These are phyloP conservation scores for Xylariaceae sp. DNA, from an alignment of 2,329 filamentous ascomycete genomes.

Conservation along the genomic window DNA sequence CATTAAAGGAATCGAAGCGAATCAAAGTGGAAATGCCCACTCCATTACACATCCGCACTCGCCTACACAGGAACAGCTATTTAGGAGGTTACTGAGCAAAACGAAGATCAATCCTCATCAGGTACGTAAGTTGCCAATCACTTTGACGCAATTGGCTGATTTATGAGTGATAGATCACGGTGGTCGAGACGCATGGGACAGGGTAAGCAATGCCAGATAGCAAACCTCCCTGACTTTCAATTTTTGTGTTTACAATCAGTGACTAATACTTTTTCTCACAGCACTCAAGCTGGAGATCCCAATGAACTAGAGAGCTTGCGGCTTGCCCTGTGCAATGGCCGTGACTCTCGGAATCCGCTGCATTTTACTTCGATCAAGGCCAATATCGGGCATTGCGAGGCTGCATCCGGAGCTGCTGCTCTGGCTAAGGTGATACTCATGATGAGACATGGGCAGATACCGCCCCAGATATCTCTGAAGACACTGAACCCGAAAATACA, in stretches of 20 bases:
- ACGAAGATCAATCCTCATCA: constrained; percentile 10
- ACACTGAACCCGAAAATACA: constrained; percentile 16
- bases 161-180: not conserved
- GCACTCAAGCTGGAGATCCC: constrained; percentile 20
- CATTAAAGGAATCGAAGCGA: constrained; percentile 15
- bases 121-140: not conserved
- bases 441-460: constrained; percentile 15
- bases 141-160: too few relatives aligned
- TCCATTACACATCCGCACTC: constrained; percentile 22
- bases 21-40: constrained; percentile 20
- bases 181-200: constrained; percentile 17
- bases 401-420: constrained; percentile 16
- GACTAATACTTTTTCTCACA: not conserved
- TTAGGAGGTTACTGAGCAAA: constrained; percentile 6
- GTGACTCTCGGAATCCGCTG: constrained; percentile 3
- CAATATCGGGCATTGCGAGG: constrained; percentile 20
- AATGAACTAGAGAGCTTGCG: constrained; percentile 16
- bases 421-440: constrained; percentile 20
- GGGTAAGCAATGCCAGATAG: not conserved
- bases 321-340: constrained; percentile 4
- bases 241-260: not conserved
- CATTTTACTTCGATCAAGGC: constrained; percentile 20
- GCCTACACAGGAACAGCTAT: constrained; percentile 14
- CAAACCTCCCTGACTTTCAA: not conserved
- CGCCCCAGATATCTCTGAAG: constrained; percentile 15